A percentile compares a stretch with the other conserved stretches of the same genome.
Conservation (phyloP, 2,329 filamentous ascomycete genomes). For the Penicillium crustosum region DNA sequence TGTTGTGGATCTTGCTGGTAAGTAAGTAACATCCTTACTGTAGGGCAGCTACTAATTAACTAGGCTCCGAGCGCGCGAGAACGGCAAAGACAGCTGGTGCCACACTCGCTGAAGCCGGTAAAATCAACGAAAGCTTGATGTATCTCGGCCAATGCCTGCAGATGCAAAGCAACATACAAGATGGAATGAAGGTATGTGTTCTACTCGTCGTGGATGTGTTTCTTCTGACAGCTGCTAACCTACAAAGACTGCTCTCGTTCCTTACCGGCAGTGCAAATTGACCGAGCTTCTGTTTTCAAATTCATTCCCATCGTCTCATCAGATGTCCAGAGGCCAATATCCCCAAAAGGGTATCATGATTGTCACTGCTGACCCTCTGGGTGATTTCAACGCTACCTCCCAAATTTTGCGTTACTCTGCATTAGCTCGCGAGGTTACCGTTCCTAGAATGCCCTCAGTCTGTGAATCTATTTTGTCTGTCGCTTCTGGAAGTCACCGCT, state of each 20-base stretch:
- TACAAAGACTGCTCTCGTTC: constrained; percentile 66
- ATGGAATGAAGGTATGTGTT: constrained; percentile 65
- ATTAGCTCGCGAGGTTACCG: constrained; percentile 86
- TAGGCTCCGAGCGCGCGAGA: constrained; percentile 80
- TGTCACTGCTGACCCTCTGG: constrained; percentile 86
- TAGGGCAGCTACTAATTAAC: constrained; percentile 21
- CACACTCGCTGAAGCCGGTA: constrained; percentile 90
- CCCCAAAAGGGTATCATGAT: constrained; percentile 94
- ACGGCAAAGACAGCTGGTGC: constrained; percentile 92
- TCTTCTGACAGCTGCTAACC: constrained; percentile 13
- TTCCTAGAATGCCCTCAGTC: constrained; percentile 82
- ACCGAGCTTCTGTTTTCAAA: constrained; percentile 86
- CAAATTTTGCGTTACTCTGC: constrained; percentile 95
- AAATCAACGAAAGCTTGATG: constrained; percentile 98
- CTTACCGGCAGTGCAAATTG: constrained; percentile 80
- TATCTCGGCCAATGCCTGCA: constrained; percentile 96
- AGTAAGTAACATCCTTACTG: constrained; percentile 15
- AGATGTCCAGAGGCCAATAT: constrained; percentile 55
- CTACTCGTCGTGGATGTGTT: not conserved
- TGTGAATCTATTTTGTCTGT: constrained; percentile 64
- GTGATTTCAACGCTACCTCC: constrained; percentile 94
- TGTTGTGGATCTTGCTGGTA: constrained; percentile 85
- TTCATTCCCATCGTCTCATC: constrained; percentile 68
- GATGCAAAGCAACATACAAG: constrained; percentile 80
- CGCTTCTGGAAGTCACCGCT: constrained; percentile 35